Percentiles rank a stretch among this genome's conserved stretches.
These are phyloP conservation scores for Exophiala sideris DNA, from an alignment of 2,329 filamentous ascomycete genomes.

Conservation along the genomic window DNA sequence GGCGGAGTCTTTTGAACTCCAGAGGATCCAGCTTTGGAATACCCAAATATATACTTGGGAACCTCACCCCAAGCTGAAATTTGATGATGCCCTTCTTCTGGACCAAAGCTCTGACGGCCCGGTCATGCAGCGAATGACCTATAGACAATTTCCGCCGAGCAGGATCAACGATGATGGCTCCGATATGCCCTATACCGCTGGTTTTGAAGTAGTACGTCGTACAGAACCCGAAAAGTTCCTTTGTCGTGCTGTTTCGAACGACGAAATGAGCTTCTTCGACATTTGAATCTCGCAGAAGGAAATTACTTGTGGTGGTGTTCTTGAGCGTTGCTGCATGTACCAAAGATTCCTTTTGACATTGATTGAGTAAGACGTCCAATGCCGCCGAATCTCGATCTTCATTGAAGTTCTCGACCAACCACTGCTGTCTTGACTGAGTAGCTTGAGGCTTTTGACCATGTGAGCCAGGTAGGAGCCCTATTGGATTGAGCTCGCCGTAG, in stretches of 20 bases:
- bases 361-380: constrained; percentile 70
- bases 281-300: constrained; percentile 67
- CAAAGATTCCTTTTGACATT: constrained; percentile 61
- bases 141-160: constrained; percentile 82
- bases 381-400: constrained; percentile 70
- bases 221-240: constrained; percentile 86
- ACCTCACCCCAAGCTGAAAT: constrained; percentile 74
- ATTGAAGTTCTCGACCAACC: constrained; percentile 88
- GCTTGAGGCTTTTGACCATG: constrained; percentile 73
- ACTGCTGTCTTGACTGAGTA: constrained; percentile 82
- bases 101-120: constrained; percentile 72
- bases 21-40: constrained; percentile 67
- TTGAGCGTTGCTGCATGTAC: constrained; percentile 43
- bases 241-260: constrained; percentile 88
- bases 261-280: constrained; percentile 85
- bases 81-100: constrained; percentile 71
- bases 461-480: constrained; percentile 62
- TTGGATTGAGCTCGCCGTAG: constrained; percentile 67
- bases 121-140: constrained; percentile 81
- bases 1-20: constrained; percentile 59
- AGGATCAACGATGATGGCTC: constrained; percentile 86
- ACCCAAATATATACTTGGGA: constrained; percentile 83
- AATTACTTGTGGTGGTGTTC: constrained; percentile 68
- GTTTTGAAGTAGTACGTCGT: constrained; percentile 76
- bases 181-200: constrained; percentile 71